These are phyloP conservation scores for Scheffersomyces insectosa DNA, from an alignment of 1,139 yeast genomes.

Conservation along the genomic window DNA sequence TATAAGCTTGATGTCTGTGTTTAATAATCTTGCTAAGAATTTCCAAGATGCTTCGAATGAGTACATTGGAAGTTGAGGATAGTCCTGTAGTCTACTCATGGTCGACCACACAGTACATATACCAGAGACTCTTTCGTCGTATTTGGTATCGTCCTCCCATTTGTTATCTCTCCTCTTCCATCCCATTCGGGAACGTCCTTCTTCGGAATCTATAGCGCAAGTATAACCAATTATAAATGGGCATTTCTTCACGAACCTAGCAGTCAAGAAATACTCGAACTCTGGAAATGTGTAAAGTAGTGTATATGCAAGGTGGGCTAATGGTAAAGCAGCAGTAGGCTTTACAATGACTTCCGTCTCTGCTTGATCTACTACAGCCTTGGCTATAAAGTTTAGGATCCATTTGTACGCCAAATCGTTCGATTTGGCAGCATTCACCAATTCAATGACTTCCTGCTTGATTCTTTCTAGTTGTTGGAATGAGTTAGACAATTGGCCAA, in stretches of 20 bases:
- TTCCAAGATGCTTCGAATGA: constrained; percentile 64
- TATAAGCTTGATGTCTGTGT: constrained; percentile 49
- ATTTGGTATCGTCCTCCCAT: constrained; percentile 79
- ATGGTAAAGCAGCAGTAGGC: constrained; percentile 75
- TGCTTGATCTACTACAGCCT: constrained; percentile 85
- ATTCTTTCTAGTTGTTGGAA: constrained; percentile 56
- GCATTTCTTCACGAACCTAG: constrained; percentile 88
- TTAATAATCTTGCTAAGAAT: constrained; percentile 68
- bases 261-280: constrained; percentile 64
- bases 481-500: constrained; percentile 88
- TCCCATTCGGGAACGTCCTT: constrained; percentile 84
- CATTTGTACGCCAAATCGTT: constrained; percentile 61
- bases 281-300: constrained; percentile 63
- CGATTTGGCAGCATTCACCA: constrained; percentile 48
- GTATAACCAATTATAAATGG: constrained; percentile 84
- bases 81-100: constrained; percentile 48
- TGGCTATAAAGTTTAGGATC: constrained; percentile 79
- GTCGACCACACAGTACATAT: constrained; percentile 80
- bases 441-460: constrained; percentile 47
- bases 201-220: constrained; percentile 74
- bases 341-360: constrained; percentile 88
- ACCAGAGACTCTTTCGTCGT: constrained; percentile 86
- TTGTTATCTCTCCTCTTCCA: constrained; percentile 67
- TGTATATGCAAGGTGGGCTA: constrained; percentile 64
- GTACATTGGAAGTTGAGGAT: constrained; percentile 15